These are phyloP conservation scores for Maudiozyma humilis DNA, from an alignment of 1,139 yeast species.

Conservation along the genomic window DNA sequence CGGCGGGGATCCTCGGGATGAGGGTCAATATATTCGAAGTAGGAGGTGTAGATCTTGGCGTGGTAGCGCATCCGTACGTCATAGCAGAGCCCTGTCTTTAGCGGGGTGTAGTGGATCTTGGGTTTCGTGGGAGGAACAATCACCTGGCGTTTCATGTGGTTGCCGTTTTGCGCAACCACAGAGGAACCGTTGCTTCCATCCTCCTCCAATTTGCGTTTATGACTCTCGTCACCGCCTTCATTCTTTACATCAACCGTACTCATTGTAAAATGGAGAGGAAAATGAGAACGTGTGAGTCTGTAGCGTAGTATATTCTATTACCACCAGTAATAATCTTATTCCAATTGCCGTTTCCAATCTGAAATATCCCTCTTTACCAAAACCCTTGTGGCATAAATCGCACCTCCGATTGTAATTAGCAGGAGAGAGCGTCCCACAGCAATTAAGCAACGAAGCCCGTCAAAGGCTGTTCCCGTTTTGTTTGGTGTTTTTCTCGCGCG, in stretches of 20 bases:
- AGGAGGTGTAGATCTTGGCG: slow-evolving; percentile 85
- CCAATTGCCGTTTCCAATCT: too few relatives aligned
- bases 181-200: not conserved
- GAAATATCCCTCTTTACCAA: too few relatives aligned
- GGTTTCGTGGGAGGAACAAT: slow-evolving; percentile 47
- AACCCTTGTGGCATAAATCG: too few relatives aligned
- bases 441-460: too few relatives aligned
- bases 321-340: too few relatives aligned
- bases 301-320: too few relatives aligned
- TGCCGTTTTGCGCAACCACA: not conserved
- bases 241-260: not conserved
- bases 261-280: not conserved
- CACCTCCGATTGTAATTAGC: too few relatives aligned
- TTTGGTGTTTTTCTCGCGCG: too few relatives aligned
- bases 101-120: slow-evolving; percentile 45
- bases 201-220: slow-evolving; percentile 4
- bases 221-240: not conserved
- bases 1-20: slow-evolving; percentile 99
- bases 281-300: not conserved
- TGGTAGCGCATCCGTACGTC: slow-evolving; percentile 97
- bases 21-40: slow-evolving; percentile 91
- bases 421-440: too few relatives aligned
- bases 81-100: slow-evolving; percentile 89
- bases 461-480: too few relatives aligned
- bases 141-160: slow-evolving; percentile 30